These are phyloP conservation scores for Kalmanozyma brasiliensis DNA, from an alignment of 1,284 basidiomycete species.

Conservation along the genomic window DNA sequence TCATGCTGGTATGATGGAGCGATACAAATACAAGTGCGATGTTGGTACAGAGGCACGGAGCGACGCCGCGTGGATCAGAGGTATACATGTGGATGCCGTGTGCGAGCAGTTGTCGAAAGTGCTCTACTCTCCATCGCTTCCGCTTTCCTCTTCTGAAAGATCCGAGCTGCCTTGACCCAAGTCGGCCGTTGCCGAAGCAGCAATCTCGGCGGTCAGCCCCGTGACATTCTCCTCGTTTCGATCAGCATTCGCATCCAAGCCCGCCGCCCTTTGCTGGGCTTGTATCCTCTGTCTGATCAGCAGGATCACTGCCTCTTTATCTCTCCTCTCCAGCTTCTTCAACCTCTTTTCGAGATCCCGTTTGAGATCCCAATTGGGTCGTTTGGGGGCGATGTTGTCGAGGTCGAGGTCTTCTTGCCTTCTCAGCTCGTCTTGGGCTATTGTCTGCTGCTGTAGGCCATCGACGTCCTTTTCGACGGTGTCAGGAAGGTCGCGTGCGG, in stretches of 20 bases:
- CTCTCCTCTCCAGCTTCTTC: constrained; percentile 85
- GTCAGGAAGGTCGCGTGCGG: constrained; percentile 75
- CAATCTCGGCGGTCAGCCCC: constrained; percentile 34
- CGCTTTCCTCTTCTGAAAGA: constrained; percentile 9
- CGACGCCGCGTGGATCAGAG: background rate
- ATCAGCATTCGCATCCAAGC: constrained; percentile 14
- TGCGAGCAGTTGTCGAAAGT: no score
- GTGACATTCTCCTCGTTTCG: constrained; percentile 19
- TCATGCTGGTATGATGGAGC: background rate
- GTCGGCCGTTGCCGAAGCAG: constrained; percentile 33
- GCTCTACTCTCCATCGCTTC: constrained; percentile 14
- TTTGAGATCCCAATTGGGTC: constrained; percentile 96
- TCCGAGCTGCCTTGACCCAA: constrained; percentile 1
- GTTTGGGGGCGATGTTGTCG: constrained; percentile 94
- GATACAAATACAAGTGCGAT: constrained; percentile 15
- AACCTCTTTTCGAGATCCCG: constrained; percentile 91
- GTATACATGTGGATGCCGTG: no score
- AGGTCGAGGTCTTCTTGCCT: constrained; percentile 89
- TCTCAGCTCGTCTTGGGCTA: constrained; percentile 84
- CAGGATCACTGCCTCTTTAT: constrained; percentile 89
- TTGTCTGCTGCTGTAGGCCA: constrained; percentile 84
- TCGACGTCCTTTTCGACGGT: constrained; percentile 88
- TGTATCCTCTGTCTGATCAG: constrained; percentile 73
- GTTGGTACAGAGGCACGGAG: no score
- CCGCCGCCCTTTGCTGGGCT: constrained; percentile 35